These are phyloP conservation scores for Tulasnella sp. DNA, from an alignment of 768 basidiomycete genomes.

Conservation along the genomic window DNA sequence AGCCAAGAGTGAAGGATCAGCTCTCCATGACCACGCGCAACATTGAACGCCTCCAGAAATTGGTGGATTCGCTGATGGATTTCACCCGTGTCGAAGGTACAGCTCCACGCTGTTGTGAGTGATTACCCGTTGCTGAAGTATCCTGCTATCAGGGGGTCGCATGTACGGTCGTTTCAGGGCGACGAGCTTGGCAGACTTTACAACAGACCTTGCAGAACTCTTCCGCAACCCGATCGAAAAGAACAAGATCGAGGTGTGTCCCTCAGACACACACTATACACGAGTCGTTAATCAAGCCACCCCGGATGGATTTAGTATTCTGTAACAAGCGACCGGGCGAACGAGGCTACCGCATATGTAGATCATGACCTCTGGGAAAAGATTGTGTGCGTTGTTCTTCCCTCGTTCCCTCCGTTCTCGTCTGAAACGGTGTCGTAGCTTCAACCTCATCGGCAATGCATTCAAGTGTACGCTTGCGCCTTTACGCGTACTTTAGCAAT, in stretches of 20 bases:
- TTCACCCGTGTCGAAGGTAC: slow-evolving; percentile 43
- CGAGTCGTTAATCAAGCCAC: background rate
- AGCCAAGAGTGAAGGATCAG: slow-evolving; percentile 38
- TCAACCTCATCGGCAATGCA: slow-evolving; percentile 47
- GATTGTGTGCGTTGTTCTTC: slow-evolving; percentile 38
- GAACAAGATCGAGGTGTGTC: slow-evolving; percentile 36
- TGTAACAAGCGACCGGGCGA: slow-evolving; percentile 42
- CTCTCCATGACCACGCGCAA: slow-evolving; percentile 42
- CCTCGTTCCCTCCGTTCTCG: background rate
- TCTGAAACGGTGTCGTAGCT: slow-evolving; percentile 30
- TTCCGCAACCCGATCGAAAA: slow-evolving; percentile 48
- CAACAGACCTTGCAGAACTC: slow-evolving; percentile 44
- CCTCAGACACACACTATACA: background rate
- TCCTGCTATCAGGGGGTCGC: slow-evolving; percentile 14
- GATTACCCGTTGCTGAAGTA: background rate
- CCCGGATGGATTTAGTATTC: slow-evolving; percentile 37
- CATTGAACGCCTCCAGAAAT: slow-evolving; percentile 43
- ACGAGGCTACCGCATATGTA: slow-evolving; percentile 41
- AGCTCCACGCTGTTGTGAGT: background rate
- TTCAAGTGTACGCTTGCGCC: slow-evolving; percentile 42
- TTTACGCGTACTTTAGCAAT: slow-evolving; percentile 37
- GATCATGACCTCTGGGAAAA: slow-evolving; percentile 47
- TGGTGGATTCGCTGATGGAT: slow-evolving; percentile 49
- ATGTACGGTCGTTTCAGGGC: slow-evolving; percentile 44
- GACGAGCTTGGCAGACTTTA: slow-evolving; percentile 42